phyloP scores from a whole-genome alignment of 2,329 filamentous ascomycete genomes.

The Penicillium sp. region DNA sequence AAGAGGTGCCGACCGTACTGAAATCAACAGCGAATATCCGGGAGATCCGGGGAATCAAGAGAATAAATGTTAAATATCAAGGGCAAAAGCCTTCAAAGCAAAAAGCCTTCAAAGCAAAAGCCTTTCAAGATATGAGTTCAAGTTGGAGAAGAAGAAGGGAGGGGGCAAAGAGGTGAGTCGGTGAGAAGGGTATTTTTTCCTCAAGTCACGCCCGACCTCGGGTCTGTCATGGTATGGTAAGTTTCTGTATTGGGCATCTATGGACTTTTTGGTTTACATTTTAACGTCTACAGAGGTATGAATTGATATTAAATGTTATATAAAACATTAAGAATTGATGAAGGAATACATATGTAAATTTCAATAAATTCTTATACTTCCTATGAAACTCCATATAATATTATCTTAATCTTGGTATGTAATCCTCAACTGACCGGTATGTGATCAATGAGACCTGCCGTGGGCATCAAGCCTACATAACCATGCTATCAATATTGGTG shows the following conservation, averaged over 20 bases:
- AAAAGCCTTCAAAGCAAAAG: background rate
- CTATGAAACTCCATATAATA: background rate
- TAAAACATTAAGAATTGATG: no score
- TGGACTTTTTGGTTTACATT: background rate
- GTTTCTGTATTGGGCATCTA: conserved; percentile 13
- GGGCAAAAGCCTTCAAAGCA: conserved; percentile 6
- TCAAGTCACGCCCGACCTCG: conserved; percentile 1
- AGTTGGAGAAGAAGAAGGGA: conserved; percentile 6
- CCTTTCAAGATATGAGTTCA: no score
- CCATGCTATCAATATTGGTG: background rate
- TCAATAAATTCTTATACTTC: background rate
- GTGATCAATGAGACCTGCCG: background rate
- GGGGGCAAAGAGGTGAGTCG: conserved; percentile 16
- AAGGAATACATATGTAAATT: background rate
- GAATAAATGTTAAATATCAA: conserved; percentile 15
- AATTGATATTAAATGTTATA: background rate
- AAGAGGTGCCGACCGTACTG: conserved; percentile 15
- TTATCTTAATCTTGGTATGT: background rate
- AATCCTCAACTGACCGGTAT: background rate
- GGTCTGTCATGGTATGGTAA: conserved; percentile 7
- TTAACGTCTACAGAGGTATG: background rate
- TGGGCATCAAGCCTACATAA: background rate
- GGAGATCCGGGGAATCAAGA: background rate
- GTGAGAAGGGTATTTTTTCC: conserved; percentile 20
- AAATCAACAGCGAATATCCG: background rate